A percentile compares a stretch with the other conserved stretches of the same genome.
These are phyloP conservation scores for Xylaria venustula DNA, from an alignment of 495 filamentous ascomycete species.

Conservation along the genomic window DNA sequence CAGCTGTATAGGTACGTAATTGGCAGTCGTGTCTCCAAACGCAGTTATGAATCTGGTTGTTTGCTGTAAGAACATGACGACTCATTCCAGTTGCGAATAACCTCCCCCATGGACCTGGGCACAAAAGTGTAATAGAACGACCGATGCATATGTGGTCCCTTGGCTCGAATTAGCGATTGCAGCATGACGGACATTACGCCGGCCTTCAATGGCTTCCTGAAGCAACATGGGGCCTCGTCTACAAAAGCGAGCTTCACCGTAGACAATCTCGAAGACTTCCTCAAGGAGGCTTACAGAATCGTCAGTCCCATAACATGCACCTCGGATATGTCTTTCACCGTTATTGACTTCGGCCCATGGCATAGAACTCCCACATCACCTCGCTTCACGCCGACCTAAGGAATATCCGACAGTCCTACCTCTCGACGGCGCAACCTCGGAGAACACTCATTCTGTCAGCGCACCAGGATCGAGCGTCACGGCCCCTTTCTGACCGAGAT, in stretches of 20 bases:
- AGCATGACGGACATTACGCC: conserved; percentile 71
- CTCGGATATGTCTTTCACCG: not conserved
- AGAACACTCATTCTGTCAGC: conserved; percentile 41
- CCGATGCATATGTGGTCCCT: not conserved
- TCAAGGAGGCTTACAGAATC: conserved; percentile 94
- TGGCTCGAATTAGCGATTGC: not conserved
- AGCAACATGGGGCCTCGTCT: conserved; percentile 50
- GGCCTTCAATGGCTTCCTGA: conserved; percentile 66
- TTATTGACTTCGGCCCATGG: conserved; percentile 33
- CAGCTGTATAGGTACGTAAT: no score
- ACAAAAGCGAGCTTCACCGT: conserved; percentile 43
- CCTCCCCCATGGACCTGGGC: not conserved
- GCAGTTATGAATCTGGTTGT: not conserved
- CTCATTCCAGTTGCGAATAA: not conserved
- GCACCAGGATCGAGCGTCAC: conserved; percentile 33
- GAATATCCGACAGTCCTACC: conserved; percentile 84
- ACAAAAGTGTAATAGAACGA: not conserved
- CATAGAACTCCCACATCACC: conserved; percentile 79
- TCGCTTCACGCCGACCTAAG: conserved; percentile 75
- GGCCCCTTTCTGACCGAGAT: conserved; percentile 62
- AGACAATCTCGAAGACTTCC: conserved; percentile 73
- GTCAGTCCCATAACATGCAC: conserved; percentile 47
- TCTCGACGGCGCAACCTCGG: conserved; percentile 64
- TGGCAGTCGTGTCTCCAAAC: not conserved
- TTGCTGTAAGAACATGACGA: not conserved